Conservation (phyloP, 2,329 filamentous ascomycete genomes). For the Botrytis fabae region DNA sequence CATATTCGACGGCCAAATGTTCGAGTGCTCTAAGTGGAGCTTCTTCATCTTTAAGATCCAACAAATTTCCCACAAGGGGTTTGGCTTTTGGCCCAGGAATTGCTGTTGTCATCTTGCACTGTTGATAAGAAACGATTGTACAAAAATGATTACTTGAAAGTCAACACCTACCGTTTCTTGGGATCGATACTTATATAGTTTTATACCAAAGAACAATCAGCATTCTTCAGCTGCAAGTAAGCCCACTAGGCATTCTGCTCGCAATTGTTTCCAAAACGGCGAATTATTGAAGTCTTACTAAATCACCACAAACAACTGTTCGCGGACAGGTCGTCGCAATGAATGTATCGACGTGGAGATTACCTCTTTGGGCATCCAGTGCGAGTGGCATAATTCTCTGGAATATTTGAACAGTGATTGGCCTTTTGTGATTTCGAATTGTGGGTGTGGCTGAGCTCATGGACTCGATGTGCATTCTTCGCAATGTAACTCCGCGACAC, state of each 20-base stretch:
- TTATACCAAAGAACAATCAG: neutral
- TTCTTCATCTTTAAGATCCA: neutral
- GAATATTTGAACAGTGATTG: neutral
- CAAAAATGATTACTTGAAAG: neutral
- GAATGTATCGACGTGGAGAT: neutral
- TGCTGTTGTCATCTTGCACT: neutral
- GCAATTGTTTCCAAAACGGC: neutral
- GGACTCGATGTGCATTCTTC: neutral
- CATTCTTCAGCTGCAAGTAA: neutral
- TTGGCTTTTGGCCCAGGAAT: neutral
- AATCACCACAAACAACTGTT: neutral
- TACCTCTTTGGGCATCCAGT: neutral
- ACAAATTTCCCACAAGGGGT: neutral
- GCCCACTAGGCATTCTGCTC: neutral
- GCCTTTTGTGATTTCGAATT: neutral
- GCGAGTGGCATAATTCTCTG: neutral
- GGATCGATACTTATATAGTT: neutral
- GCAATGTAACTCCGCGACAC: neutral
- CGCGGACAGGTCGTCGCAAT: neutral
- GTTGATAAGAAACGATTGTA: neutral
- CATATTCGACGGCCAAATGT: slow-evolving; percentile 12
- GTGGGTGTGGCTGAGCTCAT: neutral
- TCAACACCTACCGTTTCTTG: neutral
- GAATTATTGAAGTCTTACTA: neutral
- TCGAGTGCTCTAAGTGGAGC: slow-evolving; percentile 13